These are phyloP conservation scores for Aspergillus nanangensis DNA, from an alignment of 495 filamentous ascomycete genomes.

Conservation along the genomic window DNA sequence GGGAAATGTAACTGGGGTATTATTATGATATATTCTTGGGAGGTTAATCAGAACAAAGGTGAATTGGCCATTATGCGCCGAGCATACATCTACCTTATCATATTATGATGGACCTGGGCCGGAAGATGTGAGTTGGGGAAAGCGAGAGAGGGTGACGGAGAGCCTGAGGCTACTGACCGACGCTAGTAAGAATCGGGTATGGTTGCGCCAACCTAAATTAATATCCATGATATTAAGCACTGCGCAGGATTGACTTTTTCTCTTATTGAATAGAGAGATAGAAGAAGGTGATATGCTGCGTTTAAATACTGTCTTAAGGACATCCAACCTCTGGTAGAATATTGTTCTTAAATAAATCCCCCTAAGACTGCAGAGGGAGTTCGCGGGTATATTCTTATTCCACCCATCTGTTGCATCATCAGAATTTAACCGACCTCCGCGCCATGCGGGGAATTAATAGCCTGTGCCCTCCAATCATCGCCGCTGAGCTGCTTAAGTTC, in stretches of 20 bases:
- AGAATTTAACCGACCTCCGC: background rate
- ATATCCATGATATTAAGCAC: too few species aligned
- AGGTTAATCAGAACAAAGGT: too few species aligned
- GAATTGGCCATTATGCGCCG: background rate
- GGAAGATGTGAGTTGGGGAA: background rate
- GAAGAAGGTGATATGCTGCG: too few species aligned
- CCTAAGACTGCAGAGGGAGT: too few species aligned
- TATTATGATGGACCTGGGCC: background rate
- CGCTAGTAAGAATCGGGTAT: background rate
- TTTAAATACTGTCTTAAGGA: too few species aligned
- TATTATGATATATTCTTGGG: background rate
- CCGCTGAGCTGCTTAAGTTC: background rate
- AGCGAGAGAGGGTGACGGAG: background rate
- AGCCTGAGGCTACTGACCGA: too few species aligned
- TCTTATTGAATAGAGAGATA: too few species aligned
- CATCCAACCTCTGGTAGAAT: too few species aligned
- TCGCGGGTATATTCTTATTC: too few species aligned
- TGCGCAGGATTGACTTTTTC: too few species aligned
- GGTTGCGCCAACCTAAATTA: background rate
- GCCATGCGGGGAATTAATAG: background rate
- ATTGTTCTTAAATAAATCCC: too few species aligned
- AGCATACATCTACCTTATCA: background rate
- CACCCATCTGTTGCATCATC: background rate
- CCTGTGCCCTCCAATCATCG: background rate
- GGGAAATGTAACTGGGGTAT: background rate